phyloP scores from a whole-genome alignment of 129 eudicot species.

The Logfia minima region DNA sequence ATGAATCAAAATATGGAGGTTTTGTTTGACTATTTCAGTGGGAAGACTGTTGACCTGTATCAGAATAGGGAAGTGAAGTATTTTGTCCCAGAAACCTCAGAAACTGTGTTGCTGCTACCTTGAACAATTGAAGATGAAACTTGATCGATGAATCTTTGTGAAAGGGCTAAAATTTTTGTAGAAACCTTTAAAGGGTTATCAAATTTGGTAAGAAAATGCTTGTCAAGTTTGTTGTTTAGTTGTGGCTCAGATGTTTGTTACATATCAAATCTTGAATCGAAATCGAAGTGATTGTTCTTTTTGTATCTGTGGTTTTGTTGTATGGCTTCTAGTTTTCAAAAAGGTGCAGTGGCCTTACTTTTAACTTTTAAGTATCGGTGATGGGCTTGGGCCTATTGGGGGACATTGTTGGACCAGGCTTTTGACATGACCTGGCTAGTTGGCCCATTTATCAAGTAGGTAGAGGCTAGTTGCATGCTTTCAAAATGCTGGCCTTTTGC shows the following conservation, averaged over 20 bases:
- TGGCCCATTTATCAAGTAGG: too few relatives aligned
- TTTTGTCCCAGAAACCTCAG: conserved; percentile 19
- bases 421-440: not conserved
- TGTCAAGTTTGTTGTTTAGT: conserved; percentile 19
- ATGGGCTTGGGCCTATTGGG: not conserved
- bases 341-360: not conserved
- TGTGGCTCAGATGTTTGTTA: conserved; percentile 5
- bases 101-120: conserved; percentile 17
- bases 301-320: not conserved
- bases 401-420: not conserved
- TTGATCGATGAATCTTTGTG: conserved; percentile 24
- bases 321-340: not conserved
- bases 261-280: conserved; percentile 27
- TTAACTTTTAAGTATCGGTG: not conserved
- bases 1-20: not conserved
- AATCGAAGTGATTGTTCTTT: not conserved
- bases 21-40: conserved; percentile 36
- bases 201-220: conserved; percentile 31
- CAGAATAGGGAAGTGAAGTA: conserved; percentile 17
- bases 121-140: conserved; percentile 23
- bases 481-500: too few relatives aligned
- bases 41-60: conserved; percentile 37
- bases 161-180: conserved; percentile 29
- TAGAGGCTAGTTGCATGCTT: too few relatives aligned
- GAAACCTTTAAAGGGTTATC: conserved; percentile 30